Evolutionary conservation across 345 rosid species (phyloP).

Genomic region (Citrus glauca): DNA sequence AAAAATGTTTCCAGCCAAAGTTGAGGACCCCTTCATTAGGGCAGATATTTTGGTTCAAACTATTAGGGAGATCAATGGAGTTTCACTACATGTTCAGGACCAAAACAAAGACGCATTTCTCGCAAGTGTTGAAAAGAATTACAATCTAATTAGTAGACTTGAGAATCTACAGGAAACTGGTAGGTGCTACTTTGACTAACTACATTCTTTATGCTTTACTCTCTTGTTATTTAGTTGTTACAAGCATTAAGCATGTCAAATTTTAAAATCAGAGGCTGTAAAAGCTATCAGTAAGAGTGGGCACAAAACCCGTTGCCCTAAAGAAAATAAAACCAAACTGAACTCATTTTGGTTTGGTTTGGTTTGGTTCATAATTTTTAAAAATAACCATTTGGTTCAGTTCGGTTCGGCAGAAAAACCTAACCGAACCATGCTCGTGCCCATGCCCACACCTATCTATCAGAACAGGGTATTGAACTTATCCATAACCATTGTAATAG

Average conservation of each 20-base stretch:
- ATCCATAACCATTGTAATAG: too few species aligned
- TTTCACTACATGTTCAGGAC: constrained; percentile 45
- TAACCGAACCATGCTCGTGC: too few species aligned
- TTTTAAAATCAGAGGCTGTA: background rate
- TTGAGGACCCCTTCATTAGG: constrained; percentile 88
- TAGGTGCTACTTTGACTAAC: constrained; percentile 19
- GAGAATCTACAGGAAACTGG: constrained; percentile 67
- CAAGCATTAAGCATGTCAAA: background rate
- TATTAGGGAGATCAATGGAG: constrained; percentile 67
- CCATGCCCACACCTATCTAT: too few species aligned
- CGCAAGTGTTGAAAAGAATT: constrained; percentile 54
- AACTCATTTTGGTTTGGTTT: too few species aligned
- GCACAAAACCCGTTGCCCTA: too few species aligned
- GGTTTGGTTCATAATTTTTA: too few species aligned
- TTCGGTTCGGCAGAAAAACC: too few species aligned
- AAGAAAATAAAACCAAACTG: too few species aligned
- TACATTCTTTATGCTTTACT: background rate
- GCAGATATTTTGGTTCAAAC: constrained; percentile 82
- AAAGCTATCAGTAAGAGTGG: background rate
- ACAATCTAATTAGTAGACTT: constrained; percentile 51
- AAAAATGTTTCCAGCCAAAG: constrained; percentile 82
- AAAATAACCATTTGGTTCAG: too few species aligned
- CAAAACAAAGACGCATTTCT: constrained; percentile 49
- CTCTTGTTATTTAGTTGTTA: background rate
- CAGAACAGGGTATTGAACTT: background rate